These are phyloP conservation scores for Elymus sibiricus DNA, from an alignment of 176 grass and related monocot genomes.

Conservation along the genomic window DNA sequence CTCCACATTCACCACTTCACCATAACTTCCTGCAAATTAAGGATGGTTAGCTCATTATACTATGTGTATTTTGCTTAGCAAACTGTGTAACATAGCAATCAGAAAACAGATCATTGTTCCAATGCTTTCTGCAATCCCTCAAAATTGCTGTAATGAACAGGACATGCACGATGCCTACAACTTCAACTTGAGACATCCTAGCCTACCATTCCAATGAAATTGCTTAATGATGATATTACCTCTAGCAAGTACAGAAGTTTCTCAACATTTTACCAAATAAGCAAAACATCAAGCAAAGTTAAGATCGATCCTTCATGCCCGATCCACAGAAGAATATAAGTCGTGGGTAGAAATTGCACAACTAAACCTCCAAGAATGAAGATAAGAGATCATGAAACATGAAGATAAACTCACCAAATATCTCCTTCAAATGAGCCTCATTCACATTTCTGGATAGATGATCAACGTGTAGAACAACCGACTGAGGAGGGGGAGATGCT, in stretches of 20 bases:
- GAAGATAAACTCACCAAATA: constrained; percentile 68
- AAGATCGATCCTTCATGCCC: not conserved
- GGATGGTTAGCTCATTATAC: constrained; percentile 5
- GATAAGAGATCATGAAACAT: not conserved
- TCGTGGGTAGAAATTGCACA: not conserved
- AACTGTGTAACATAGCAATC: not conserved
- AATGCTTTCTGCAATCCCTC: not conserved
- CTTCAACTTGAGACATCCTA: not conserved
- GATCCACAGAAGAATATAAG: not conserved
- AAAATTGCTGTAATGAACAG: not conserved
- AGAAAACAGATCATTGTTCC: not conserved
- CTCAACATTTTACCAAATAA: not conserved
- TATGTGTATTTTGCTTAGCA: not conserved
- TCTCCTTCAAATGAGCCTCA: constrained; percentile 97
- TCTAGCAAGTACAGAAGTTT: not conserved
- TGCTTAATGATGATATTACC: not conserved
- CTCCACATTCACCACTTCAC: constrained; percentile 93
- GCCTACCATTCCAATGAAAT: not conserved
- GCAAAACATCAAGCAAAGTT: not conserved
- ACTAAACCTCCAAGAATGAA: not conserved
- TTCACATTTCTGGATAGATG: constrained; percentile 95
- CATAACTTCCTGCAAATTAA: constrained; percentile 68
- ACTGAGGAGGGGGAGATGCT: constrained; percentile 66
- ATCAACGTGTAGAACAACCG: constrained; percentile 90
- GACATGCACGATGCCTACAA: not conserved